Evolutionary conservation across 1,139 yeast genomes (phyloP), one percentile per base, ranked within the genome.

Genomic region (Yamadazyma spencermartinsiae): DNA sequence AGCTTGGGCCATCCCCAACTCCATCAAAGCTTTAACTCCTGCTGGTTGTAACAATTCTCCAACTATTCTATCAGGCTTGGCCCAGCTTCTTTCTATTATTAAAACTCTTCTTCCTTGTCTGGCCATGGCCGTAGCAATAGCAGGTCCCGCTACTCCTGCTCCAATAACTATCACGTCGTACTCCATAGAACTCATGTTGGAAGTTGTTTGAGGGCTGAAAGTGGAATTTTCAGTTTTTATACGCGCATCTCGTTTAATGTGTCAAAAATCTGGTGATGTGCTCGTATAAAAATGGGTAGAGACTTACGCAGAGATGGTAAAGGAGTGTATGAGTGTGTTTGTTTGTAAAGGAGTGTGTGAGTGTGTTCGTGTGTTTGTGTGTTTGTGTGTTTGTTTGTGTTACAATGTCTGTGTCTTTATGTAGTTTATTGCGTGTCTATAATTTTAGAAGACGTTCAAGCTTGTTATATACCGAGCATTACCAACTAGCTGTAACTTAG

Each of bases 1-100:
- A 2, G 95, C 82, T 46, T 80, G 78, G 19, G 76, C 76, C 86
- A 92, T 80, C 4, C 97, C 98, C 24, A 92, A 68, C 49, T 86
- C 82, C 48, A 75, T 71, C 43, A 92, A 70, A 1, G 96, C 94
- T 56, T 84, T 79, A 26, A 90, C 68, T 11, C 98, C 98, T 19
- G 89, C 92, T 4, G 99, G 99, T 61, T 92, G 99, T 74, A 92
- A 74, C 54, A 92, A 74, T 61, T 92, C 99, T 31, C 99, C 99
- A 28, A 92, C 98, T 42, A 92, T 92, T 51, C 98, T 76, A 61
- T 92, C 97, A 1, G 98, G 98, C 59, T 80, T 86, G 18, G 79
- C 62, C 86, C 96, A 85, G 58, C 88, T 96, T 48, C 98, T 76
- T 61, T 92, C 99, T 20, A 83, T 67, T 29, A 85, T 79, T 40